These are phyloP conservation scores for Lipomyces spencermartinsiae DNA, from an alignment of 805 yeast genomes.

Conservation along the genomic window DNA sequence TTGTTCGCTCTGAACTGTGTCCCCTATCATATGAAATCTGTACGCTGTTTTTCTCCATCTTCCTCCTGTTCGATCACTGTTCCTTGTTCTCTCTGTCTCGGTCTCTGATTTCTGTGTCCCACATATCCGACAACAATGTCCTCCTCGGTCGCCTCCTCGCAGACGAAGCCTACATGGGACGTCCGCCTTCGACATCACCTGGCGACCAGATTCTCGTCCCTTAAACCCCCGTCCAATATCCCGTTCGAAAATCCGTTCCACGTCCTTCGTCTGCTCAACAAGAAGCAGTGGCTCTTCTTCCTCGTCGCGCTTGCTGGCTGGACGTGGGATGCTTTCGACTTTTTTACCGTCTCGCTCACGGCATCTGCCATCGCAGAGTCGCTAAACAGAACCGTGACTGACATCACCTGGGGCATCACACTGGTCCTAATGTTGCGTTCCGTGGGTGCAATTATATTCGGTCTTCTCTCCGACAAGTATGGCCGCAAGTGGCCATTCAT, in stretches of 20 bases:
- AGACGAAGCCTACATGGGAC: conserved; percentile 1
- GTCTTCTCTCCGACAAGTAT: conserved; percentile 63
- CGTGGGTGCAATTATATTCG: conserved; percentile 72
- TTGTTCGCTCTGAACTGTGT: neutral
- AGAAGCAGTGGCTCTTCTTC: conserved; percentile 67
- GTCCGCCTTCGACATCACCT: conserved; percentile 42
- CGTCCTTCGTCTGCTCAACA: conserved; percentile 55
- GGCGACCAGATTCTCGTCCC: conserved; percentile 44
- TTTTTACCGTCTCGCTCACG: conserved; percentile 66
- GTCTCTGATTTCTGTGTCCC: neutral
- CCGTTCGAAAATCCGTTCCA: conserved; percentile 63
- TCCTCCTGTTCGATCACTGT: neutral
- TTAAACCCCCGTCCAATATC: conserved; percentile 42
- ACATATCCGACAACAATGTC: neutral
- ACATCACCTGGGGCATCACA: conserved; percentile 75
- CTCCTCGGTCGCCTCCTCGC: neutral
- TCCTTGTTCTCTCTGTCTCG: neutral
- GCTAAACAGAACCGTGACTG: conserved; percentile 54
- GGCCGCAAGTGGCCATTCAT: conserved; percentile 76
- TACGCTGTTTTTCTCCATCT: neutral
- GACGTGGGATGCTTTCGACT: conserved; percentile 77
- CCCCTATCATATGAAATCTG: neutral
- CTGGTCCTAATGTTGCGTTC: conserved; percentile 74
- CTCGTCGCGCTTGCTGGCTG: conserved; percentile 67
- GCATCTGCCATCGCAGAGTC: conserved; percentile 58